Evolutionary conservation across 345 rosid species (phyloP), one percentile per base, ranked within the genome.

Genomic region (Brassica cretica): DNA sequence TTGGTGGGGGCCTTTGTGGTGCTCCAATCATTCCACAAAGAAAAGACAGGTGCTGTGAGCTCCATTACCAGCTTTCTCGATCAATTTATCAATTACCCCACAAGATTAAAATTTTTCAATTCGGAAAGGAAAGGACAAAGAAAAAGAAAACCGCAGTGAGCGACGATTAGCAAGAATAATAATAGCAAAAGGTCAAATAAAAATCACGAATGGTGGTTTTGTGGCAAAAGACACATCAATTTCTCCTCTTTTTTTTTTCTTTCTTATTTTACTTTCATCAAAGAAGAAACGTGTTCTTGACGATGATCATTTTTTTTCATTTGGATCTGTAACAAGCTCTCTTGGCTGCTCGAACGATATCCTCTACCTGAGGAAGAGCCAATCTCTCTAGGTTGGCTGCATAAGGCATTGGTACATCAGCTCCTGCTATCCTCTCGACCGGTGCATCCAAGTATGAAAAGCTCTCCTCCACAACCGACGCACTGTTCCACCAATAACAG

Each of bases 381-480:
- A 88, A 49, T 80, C 98, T 89, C 86, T 94, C 98, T 16, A 92
- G 87, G 85, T 92, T 92, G 15, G 91, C 87, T 8, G 98, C 95
- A 49, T 89, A 94, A 24, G 99, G 97, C 98, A 88, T 91, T 69
- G 97, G 97, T 55, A 91, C 93, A 82, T 94, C 98, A 65, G 98
- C 95, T 79, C 95, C 93, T 64, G 93, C 82, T 25, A 91, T 86
- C 82, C 98, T 89, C 87, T 94, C 96, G 6, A 92, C 86, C 0
- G 97, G 86, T 27, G 98, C 95, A 81, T 92, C 98, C 44, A 94
- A 88, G 82, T 88, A 91, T 16, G 82, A 86, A 12, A 92, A 94
- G 89, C 98, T 93, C 46, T 93, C 98, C 80, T 94, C 99, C 68
- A 89, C 66, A 64, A 94, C 87, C 37, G 91, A 87, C 1, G 91